These are phyloP conservation scores for Bipolaris gigantea DNA, from an alignment of 2,329 filamentous ascomycete genomes.

Conservation along the genomic window DNA sequence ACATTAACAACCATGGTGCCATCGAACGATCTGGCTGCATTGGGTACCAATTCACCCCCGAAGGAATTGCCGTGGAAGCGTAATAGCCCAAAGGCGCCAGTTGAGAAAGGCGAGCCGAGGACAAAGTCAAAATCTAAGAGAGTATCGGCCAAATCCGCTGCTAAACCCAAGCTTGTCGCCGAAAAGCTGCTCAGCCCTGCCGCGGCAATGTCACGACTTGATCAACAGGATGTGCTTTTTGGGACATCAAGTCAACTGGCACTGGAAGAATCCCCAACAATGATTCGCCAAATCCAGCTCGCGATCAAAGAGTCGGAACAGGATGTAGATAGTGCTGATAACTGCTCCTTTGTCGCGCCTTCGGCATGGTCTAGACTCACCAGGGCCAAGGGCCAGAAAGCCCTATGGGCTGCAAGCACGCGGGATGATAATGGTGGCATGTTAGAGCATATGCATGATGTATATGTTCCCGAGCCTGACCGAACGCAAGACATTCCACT, in stretches of 20 bases:
- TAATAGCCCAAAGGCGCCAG: constrained; percentile 20
- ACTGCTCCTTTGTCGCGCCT: background rate
- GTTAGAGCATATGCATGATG: constrained; percentile 28
- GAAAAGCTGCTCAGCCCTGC: constrained; percentile 45
- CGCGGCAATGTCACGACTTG: constrained; percentile 31
- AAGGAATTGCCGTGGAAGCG: constrained; percentile 30
- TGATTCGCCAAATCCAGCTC: constrained; percentile 40
- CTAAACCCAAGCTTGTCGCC: constrained; percentile 32
- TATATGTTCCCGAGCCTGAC: constrained; percentile 38
- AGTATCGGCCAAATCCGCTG: constrained; percentile 26
- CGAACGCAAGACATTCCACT: constrained; percentile 36
- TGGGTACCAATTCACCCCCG: constrained; percentile 6
- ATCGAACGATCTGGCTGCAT: constrained; percentile 26
- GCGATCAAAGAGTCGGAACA: constrained; percentile 42
- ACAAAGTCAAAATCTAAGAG: constrained; percentile 27
- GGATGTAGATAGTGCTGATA: constrained; percentile 12
- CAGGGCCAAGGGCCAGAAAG: constrained; percentile 24
- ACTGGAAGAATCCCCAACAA: constrained; percentile 42
- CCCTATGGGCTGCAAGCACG: constrained; percentile 40
- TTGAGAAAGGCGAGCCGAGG: constrained; percentile 12
- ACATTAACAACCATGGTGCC: constrained; percentile 26
- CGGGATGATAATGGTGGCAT: constrained; percentile 38
- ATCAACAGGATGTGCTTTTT: constrained; percentile 44
- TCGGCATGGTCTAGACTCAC: constrained; percentile 23
- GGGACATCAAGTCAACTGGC: constrained; percentile 48